Evolutionary conservation across 805 yeast genomes (phyloP).

Genomic region (Diddensiella santjacobensis): DNA sequence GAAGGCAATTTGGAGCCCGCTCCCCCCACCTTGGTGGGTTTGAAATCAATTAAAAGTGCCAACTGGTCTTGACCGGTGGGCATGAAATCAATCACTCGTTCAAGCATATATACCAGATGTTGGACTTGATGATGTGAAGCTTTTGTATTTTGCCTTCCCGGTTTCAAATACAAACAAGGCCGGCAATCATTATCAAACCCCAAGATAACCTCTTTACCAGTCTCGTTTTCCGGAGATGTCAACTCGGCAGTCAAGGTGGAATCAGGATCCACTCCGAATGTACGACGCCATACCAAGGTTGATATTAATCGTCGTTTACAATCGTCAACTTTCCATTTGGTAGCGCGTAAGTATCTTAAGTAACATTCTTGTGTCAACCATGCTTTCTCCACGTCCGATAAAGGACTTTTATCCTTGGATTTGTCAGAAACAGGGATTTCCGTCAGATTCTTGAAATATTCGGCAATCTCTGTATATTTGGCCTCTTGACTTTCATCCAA

Average conservation of each 20-base stretch:
- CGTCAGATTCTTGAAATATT: constrained; percentile 54
- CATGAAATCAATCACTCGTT: constrained; percentile 90
- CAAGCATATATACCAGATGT: constrained; percentile 88
- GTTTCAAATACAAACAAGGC: constrained; percentile 88
- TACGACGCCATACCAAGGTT: constrained; percentile 90
- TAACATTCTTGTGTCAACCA: constrained; percentile 95
- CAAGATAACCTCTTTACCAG: constrained; percentile 87
- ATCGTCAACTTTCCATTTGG: constrained; percentile 77
- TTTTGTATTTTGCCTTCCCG: constrained; percentile 94
- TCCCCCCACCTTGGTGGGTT: constrained; percentile 53
- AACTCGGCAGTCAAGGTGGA: constrained; percentile 32
- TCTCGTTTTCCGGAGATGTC: constrained; percentile 64
- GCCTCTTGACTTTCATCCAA: constrained; percentile 53
- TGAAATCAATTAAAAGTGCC: constrained; percentile 88
- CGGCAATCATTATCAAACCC: constrained; percentile 89
- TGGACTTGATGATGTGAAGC: constrained; percentile 90
- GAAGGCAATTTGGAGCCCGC: constrained; percentile 78
- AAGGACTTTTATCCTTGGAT: constrained; percentile 34
- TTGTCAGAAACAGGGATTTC: constrained; percentile 46
- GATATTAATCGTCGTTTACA: constrained; percentile 71
- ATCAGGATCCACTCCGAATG: constrained; percentile 65
- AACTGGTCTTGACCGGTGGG: constrained; percentile 94
- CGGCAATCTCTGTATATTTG: constrained; percentile 60
- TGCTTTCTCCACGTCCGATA: constrained; percentile 61
- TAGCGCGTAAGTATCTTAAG: constrained; percentile 84